Conservation (phyloP, 2,329 filamentous ascomycete genomes). For the Fusarium graminum region DNA sequence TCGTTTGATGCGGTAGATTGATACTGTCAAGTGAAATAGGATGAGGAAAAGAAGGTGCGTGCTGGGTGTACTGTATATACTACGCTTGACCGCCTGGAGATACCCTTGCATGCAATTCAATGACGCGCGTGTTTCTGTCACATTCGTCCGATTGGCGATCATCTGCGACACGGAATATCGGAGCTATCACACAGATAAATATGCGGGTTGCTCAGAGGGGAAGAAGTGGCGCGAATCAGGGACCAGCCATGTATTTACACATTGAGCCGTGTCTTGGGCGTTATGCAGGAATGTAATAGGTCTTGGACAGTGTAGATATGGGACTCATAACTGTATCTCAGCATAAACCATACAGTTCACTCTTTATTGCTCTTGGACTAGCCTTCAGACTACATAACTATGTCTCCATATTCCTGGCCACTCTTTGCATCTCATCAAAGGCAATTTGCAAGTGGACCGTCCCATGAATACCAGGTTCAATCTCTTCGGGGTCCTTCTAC, state of each 20-base stretch:
- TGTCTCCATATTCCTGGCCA: not conserved
- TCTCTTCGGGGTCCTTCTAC: not conserved
- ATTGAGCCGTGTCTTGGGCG: not conserved
- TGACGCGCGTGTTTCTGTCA: not conserved
- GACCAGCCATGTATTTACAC: not conserved
- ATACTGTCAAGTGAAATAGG: not conserved
- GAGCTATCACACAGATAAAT: not conserved
- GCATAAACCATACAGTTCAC: not conserved
- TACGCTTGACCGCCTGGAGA: not conserved
- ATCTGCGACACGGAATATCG: not conserved
- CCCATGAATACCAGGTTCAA: not conserved
- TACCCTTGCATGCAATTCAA: not conserved
- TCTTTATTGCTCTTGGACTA: not conserved
- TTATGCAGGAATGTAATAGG: not conserved
- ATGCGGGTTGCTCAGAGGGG: not conserved
- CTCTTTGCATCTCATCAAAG: not conserved
- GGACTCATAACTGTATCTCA: not conserved
- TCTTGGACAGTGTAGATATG: not conserved
- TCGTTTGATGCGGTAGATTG: not conserved
- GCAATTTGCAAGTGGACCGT: not conserved
- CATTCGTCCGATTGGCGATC: not conserved
- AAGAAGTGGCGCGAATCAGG: not conserved
- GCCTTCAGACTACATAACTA: not conserved
- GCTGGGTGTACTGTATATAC: not conserved
- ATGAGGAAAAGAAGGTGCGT: not conserved